Conservation (phyloP, 345 rosid species). For the Zanthoxylum bungeanum region DNA sequence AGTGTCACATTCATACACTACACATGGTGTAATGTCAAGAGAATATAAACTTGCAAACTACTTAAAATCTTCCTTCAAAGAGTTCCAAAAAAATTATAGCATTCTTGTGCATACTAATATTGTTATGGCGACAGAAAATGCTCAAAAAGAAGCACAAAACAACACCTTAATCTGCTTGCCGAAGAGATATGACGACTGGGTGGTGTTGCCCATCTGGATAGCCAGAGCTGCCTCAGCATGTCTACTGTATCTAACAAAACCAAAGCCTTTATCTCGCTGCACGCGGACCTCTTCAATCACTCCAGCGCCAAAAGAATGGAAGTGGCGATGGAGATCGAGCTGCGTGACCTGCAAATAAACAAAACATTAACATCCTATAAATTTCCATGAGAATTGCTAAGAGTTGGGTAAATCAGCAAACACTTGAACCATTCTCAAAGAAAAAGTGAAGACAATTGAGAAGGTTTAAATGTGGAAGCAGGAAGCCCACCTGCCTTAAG, state of each 20-base stretch:
- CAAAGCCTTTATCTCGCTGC: constrained; percentile 96
- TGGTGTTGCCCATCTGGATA: constrained; percentile 80
- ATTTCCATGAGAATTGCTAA: background rate
- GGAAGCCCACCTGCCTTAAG: background rate
- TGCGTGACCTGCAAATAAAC: constrained; percentile 63
- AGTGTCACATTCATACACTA: background rate
- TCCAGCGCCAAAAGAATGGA: constrained; percentile 87
- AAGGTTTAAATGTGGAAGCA: background rate
- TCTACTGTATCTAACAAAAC: constrained; percentile 86
- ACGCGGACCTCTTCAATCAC: constrained; percentile 93
- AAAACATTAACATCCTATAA: background rate
- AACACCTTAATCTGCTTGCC: constrained; percentile 90
- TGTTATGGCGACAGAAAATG: background rate
- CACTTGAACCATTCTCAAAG: background rate
- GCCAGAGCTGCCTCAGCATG: constrained; percentile 90
- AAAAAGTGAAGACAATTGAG: background rate
- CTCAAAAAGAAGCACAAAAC: background rate
- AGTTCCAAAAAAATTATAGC: background rate
- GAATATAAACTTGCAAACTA: background rate
- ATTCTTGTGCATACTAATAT: too few species aligned
- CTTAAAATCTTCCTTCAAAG: background rate
- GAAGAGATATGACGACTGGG: constrained; percentile 59
- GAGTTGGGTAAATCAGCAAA: background rate
- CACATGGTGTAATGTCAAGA: background rate
- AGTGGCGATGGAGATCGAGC: constrained; percentile 86